A percentile compares a stretch with the other conserved stretches of the same genome.
phyloP scores from a whole-genome alignment of 2,329 filamentous ascomycete genomes.

The Dothideomycetes sp. region DNA sequence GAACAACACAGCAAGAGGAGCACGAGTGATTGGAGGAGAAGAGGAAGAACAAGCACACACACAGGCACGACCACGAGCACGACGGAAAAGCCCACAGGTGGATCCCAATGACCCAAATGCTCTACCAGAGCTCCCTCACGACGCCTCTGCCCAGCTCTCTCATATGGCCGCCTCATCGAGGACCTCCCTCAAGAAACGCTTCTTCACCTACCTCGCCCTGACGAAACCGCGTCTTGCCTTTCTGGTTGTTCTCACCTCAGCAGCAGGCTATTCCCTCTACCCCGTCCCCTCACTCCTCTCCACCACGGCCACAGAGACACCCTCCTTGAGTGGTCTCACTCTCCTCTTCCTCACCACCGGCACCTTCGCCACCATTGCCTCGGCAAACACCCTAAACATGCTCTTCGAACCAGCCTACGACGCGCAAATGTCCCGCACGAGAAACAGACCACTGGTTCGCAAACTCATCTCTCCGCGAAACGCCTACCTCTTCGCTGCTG shows the following conservation, averaged over 20 bases:
- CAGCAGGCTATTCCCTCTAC: constrained; percentile 84
- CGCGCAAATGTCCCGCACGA: constrained; percentile 84
- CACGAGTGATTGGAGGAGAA: too few relatives aligned
- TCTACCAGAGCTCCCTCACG: constrained; percentile 34
- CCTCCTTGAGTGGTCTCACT: constrained; percentile 81
- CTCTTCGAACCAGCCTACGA: constrained; percentile 86
- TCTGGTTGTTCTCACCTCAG: constrained; percentile 82
- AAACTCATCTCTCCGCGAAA: constrained; percentile 60
- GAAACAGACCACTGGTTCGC: constrained; percentile 79
- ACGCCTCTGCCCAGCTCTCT: constrained; percentile 52
- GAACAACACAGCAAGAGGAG: too few relatives aligned
- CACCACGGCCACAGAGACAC: constrained; percentile 53
- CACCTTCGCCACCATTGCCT: constrained; percentile 79
- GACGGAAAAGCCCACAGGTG: constrained; percentile 18
- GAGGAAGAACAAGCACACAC: constrained; percentile 1
- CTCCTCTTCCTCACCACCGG: constrained; percentile 85
- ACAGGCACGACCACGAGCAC: constrained; percentile 22
- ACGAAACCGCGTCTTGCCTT: constrained; percentile 92
- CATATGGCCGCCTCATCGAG: constrained; percentile 46
- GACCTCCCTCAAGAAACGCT: constrained; percentile 49
- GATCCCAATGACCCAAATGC: constrained; percentile 8
- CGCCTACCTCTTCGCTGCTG: constrained; percentile 69
- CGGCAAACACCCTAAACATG: constrained; percentile 95
- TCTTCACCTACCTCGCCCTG: constrained; percentile 77
- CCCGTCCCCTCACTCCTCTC: constrained; percentile 79